Evolutionary conservation across 305 asterid genomes (phyloP).

Genomic region (Fraxinus latifolia): DNA sequence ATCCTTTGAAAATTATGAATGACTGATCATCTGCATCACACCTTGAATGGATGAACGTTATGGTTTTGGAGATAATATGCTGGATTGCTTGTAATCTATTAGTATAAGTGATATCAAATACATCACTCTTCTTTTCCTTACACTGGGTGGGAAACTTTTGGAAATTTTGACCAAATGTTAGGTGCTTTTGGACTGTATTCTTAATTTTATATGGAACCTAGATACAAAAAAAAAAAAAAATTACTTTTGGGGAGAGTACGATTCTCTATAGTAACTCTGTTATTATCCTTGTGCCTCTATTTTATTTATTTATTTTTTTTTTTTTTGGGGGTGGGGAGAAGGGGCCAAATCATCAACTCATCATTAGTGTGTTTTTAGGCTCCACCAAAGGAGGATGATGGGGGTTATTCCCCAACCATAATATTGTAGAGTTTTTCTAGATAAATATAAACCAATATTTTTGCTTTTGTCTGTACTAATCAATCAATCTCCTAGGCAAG

Average conservation of each 20-base stretch:
- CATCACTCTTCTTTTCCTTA: not conserved
- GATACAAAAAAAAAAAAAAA: not conserved
- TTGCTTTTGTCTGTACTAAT: not conserved
- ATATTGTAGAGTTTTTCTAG: not conserved
- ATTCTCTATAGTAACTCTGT: not conserved
- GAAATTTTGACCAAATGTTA: not conserved
- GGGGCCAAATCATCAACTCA: no score
- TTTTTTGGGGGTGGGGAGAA: no score
- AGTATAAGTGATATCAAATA: not conserved
- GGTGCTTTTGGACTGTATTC: constrained; percentile 2
- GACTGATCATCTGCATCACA: not conserved
- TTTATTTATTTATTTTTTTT: no score
- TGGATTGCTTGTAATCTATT: constrained; percentile 1
- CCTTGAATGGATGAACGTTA: not conserved
- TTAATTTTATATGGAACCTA: not conserved
- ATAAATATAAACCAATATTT: not conserved
- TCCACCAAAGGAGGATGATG: no score
- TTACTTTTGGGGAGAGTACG: not conserved
- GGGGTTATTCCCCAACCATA: no score
- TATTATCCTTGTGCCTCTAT: not conserved
- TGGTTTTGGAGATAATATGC: not conserved
- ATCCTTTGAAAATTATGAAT: not conserved
- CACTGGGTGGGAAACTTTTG: not conserved
- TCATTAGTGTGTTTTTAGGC: no score
- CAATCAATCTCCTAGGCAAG: not conserved